Percentiles rank a stretch among this genome's conserved stretches.
Evolutionary conservation across 331 rosid species (phyloP).

Genomic region (Malus hybrid): DNA sequence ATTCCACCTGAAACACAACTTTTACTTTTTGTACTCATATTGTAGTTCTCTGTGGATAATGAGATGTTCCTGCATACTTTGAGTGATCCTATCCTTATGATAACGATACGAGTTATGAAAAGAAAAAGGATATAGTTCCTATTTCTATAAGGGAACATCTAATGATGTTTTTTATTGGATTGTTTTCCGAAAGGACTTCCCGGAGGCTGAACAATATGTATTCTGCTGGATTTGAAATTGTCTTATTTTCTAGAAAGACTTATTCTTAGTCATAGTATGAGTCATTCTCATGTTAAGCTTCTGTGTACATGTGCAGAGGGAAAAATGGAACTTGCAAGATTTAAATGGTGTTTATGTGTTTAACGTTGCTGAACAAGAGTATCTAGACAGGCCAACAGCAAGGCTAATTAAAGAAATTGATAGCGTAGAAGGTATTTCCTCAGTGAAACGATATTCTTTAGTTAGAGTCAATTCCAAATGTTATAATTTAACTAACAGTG

Average conservation of each 20-base stretch:
- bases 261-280: neutral
- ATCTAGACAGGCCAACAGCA: constrained; percentile 84
- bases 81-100: neutral
- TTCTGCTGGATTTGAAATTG: neutral
- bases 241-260: neutral
- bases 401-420: constrained; percentile 73
- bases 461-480: neutral
- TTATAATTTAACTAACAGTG: neutral
- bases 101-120: neutral
- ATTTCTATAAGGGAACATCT: neutral
- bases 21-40: no score
- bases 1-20: no score
- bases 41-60: no score
- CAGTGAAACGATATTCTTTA: neutral
- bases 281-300: neutral
- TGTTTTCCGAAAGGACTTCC: neutral
- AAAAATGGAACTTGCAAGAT: constrained; percentile 73
- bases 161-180: neutral
- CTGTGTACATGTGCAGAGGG: constrained; percentile 50
- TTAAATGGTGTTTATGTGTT: constrained; percentile 63
- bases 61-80: no score
- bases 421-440: constrained; percentile 48
- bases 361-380: constrained; percentile 64
- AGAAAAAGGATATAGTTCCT: neutral
- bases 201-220: neutral